These are phyloP conservation scores for Ascoidea asiatica DNA, from an alignment of 805 yeast species.

Conservation along the genomic window DNA sequence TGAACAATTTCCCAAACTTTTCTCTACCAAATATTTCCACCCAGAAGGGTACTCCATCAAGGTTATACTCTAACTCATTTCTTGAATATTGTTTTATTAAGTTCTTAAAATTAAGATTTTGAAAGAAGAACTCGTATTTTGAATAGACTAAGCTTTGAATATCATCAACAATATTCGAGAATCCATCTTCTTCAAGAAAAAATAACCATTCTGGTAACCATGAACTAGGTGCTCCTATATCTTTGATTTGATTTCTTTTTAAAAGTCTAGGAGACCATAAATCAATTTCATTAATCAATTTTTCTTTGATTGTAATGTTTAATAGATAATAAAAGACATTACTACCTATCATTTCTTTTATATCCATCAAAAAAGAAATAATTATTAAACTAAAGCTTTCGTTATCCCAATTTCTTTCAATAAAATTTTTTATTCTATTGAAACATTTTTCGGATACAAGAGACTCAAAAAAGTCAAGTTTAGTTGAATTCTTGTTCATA, in stretches of 20 bases:
- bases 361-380: neutral
- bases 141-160: too few species aligned
- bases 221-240: neutral
- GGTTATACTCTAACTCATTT: too few species aligned
- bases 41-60: too few species aligned
- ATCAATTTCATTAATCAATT: neutral
- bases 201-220: neutral
- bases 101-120: too few species aligned
- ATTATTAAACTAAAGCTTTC: neutral
- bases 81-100: too few species aligned
- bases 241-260: too few species aligned
- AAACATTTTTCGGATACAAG: neutral
- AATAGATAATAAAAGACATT: too few species aligned
- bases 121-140: too few species aligned
- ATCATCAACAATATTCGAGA: too few species aligned
- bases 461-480: neutral
- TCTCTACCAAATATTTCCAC: neutral
- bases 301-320: neutral
- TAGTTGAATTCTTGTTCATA: neutral
- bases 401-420: neutral
- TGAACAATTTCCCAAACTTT: neutral
- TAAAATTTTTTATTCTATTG: too few species aligned
- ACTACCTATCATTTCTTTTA: neutral
- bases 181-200: neutral
- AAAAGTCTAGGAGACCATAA: neutral